phyloP scores from a whole-genome alignment of 225 moss, liverwort and hornwort genomes.

The Physcomitrellopsis africana region DNA sequence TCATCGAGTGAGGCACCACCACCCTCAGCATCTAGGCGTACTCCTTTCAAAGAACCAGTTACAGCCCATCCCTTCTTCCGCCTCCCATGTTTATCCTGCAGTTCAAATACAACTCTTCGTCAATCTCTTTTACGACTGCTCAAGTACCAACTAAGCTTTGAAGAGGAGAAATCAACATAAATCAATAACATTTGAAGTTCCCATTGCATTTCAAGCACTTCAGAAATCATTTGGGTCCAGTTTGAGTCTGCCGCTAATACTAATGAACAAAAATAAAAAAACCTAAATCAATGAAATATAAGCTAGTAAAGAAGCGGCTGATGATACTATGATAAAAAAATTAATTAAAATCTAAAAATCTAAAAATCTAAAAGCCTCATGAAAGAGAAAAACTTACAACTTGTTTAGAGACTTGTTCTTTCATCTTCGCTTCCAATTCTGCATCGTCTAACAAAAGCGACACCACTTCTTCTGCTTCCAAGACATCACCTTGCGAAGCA shows the following conservation, averaged over 20 bases:
- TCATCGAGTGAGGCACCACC: slow-evolving; percentile 82
- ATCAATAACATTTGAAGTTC: neutral
- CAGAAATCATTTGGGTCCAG: no score
- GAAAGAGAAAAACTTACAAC: slow-evolving; percentile 42
- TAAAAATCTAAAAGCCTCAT: neutral
- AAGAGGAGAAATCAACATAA: neutral
- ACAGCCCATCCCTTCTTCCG: slow-evolving; percentile 81
- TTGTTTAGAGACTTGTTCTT: slow-evolving; percentile 75
- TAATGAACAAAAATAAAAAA: no score
- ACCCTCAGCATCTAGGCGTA: slow-evolving; percentile 85
- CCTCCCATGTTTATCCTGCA: slow-evolving; percentile 80
- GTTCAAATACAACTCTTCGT: slow-evolving; percentile 9
- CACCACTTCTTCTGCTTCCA: slow-evolving; percentile 90
- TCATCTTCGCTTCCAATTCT: slow-evolving; percentile 81
- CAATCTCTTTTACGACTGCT: neutral
- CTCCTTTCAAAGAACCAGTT: slow-evolving; percentile 62
- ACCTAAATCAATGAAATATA: no score
- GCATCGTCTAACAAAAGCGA: slow-evolving; percentile 87
- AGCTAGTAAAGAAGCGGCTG: no score
- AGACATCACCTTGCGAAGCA: slow-evolving; percentile 83
- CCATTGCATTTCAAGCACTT: neutral
- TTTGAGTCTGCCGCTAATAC: no score
- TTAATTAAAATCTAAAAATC: no score
- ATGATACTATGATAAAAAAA: no score
- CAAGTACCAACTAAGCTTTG: neutral